Percentiles rank a stretch among this genome's conserved stretches.
phyloP scores from a whole-genome alignment of 495 filamentous ascomycete species.

The Aspergillus wentii region DNA sequence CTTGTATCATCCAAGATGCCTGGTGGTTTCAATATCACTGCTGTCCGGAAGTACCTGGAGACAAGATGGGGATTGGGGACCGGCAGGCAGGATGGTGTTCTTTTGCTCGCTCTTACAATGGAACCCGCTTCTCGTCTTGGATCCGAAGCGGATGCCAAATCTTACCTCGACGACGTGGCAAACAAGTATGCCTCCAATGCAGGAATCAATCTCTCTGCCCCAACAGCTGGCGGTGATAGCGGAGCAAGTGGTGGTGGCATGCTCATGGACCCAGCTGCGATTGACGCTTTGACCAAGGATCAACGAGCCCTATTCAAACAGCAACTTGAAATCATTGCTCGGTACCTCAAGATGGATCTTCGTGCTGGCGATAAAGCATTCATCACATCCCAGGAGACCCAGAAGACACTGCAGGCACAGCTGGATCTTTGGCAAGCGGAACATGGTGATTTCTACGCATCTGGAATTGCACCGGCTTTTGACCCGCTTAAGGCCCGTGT shows the following conservation, averaged over 20 bases:
- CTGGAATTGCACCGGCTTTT: constrained; percentile 91
- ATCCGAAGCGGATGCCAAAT: constrained; percentile 85
- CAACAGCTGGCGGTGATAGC: constrained; percentile 67
- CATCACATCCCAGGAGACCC: constrained; percentile 74
- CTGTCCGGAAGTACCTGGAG: constrained; percentile 89
- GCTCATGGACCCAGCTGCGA: constrained; percentile 99
- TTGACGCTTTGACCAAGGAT: constrained; percentile 95
- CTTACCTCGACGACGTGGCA: constrained; percentile 76
- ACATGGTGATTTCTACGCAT: constrained; percentile 93
- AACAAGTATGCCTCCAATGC: constrained; percentile 86
- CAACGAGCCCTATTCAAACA: constrained; percentile 94
- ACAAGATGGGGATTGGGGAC: constrained; percentile 85
- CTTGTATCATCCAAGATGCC: constrained; percentile 99
- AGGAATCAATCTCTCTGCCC: constrained; percentile 79
- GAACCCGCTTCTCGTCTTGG: constrained; percentile 86
- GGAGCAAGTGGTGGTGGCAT: constrained; percentile 69
- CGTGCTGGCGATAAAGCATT: constrained; percentile 92
- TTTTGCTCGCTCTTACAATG: constrained; percentile 85
- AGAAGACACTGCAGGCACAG: constrained; percentile 82
- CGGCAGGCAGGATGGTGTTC: constrained; percentile 87
- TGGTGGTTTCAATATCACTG: constrained; percentile 96
- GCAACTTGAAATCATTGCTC: constrained; percentile 88
- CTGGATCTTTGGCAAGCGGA: constrained; percentile 92
- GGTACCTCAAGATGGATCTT: constrained; percentile 95
- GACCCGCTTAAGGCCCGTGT: constrained; percentile 88